Evolutionary conservation across 768 basidiomycete species (phyloP).

Genomic region (Agaricus blazei): DNA sequence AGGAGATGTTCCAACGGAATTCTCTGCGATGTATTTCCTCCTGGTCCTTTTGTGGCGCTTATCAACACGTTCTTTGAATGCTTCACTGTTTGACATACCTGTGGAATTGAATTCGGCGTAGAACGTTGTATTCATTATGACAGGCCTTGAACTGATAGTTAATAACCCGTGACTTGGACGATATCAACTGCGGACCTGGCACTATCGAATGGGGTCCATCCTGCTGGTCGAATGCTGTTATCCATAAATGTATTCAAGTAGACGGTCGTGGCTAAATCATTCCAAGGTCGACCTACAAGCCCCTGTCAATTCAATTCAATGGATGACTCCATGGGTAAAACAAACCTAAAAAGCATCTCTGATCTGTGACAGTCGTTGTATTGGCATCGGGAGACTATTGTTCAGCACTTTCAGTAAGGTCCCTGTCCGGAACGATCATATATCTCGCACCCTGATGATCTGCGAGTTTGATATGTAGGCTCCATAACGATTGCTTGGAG

Average conservation of each 20-base stretch:
- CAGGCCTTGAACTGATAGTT: constrained; percentile 23
- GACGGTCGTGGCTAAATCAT: constrained; percentile 49
- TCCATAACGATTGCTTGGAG: constrained; percentile 46
- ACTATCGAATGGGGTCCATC: constrained; percentile 45
- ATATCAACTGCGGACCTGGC: constrained; percentile 24
- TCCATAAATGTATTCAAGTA: constrained; percentile 57
- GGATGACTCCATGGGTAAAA: too few relatives aligned
- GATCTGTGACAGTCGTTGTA: constrained; percentile 36
- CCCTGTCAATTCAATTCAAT: background rate
- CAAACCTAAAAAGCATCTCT: constrained; percentile 47
- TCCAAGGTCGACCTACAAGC: constrained; percentile 51
- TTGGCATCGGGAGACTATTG: constrained; percentile 56
- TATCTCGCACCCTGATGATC: constrained; percentile 45
- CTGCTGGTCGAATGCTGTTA: constrained; percentile 42
- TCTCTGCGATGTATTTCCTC: constrained; percentile 41
- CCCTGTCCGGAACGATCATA: background rate
- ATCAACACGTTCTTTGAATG: background rate
- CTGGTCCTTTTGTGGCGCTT: constrained; percentile 36
- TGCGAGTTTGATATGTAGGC: constrained; percentile 51
- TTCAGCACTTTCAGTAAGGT: too few relatives aligned
- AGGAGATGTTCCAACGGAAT: constrained; percentile 45
- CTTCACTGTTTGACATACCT: constrained; percentile 24
- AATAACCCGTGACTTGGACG: background rate
- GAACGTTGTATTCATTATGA: constrained; percentile 48
- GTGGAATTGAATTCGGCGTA: constrained; percentile 54